Percentiles rank a stretch among this genome's conserved stretches.
Evolutionary conservation across 129 eudicot genomes (phyloP).

Genomic region (Helianthus tuberosus): DNA sequence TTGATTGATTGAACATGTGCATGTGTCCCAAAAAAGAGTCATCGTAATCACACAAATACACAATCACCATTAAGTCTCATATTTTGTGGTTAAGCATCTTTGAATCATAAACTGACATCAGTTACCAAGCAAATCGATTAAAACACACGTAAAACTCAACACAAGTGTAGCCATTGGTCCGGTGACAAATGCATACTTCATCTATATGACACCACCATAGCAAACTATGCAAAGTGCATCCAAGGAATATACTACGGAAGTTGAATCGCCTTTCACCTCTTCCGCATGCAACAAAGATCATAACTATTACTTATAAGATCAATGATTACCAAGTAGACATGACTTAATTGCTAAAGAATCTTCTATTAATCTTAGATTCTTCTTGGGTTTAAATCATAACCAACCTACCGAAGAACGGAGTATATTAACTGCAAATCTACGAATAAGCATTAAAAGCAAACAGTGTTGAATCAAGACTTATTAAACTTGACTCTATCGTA

Average conservation of each 20-base stretch:
- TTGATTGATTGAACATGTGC: background rate
- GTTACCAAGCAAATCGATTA: conserved; percentile 12
- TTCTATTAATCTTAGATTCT: background rate
- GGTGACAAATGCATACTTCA: background rate
- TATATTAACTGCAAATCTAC: background rate
- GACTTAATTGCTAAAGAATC: background rate
- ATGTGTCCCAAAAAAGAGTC: conserved; percentile 13
- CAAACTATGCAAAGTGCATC: conserved; percentile 14
- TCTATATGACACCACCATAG: conserved; percentile 14
- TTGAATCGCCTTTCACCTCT: background rate
- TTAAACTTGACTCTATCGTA: too few relatives aligned
- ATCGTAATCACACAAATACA: background rate
- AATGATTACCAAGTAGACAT: background rate
- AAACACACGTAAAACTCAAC: conserved; percentile 13
- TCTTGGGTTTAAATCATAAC: conserved; percentile 7
- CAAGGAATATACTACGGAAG: background rate
- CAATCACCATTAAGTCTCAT: conserved; percentile 14
- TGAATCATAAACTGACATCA: conserved; percentile 6
- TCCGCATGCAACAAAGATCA: conserved; percentile 1
- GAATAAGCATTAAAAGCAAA: conserved; percentile 19
- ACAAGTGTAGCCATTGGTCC: background rate
- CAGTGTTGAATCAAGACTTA: background rate
- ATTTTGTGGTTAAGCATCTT: background rate
- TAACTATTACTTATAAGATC: background rate
- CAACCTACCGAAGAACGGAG: background rate